Conservation (phyloP, 1,284 basidiomycete genomes). For the Mycosarcoma maydis region DNA sequence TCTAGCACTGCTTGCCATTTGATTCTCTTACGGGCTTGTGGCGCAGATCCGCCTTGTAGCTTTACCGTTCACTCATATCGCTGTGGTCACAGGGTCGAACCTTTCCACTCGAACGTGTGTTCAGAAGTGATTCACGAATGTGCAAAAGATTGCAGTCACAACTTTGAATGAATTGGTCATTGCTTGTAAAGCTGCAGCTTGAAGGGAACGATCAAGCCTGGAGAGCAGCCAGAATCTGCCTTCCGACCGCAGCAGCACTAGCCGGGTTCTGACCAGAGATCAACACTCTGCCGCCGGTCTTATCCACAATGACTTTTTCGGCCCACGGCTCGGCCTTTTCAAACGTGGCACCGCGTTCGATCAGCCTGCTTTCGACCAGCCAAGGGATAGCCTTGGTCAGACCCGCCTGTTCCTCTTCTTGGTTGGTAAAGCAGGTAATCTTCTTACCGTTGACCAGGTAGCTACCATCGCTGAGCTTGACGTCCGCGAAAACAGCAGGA, state of each 20-base stretch:
- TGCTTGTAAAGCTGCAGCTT: no score
- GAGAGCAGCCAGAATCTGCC: conserved; percentile 46
- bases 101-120: no score
- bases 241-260: conserved; percentile 35
- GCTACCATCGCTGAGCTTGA: conserved; percentile 54
- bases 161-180: no score
- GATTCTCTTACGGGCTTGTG: no score
- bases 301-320: conserved; percentile 69
- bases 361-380: conserved; percentile 75
- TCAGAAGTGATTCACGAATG: no score
- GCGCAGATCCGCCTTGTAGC: no score
- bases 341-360: conserved; percentile 75
- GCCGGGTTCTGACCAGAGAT: conserved; percentile 70
- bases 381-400: conserved; percentile 73
- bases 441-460: conserved; percentile 71
- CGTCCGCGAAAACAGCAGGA: conserved; percentile 55
- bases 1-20: no score
- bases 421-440: conserved; percentile 78
- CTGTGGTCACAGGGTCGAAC: no score
- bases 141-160: no score
- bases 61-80: no score
- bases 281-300: conserved; percentile 27
- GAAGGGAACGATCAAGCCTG: conserved; percentile 21
- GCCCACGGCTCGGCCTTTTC: conserved; percentile 72
- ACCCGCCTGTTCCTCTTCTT: conserved; percentile 73